These are phyloP conservation scores for Wickerhamomyces subpelliculosus DNA, from an alignment of 805 yeast genomes.

Conservation along the genomic window DNA sequence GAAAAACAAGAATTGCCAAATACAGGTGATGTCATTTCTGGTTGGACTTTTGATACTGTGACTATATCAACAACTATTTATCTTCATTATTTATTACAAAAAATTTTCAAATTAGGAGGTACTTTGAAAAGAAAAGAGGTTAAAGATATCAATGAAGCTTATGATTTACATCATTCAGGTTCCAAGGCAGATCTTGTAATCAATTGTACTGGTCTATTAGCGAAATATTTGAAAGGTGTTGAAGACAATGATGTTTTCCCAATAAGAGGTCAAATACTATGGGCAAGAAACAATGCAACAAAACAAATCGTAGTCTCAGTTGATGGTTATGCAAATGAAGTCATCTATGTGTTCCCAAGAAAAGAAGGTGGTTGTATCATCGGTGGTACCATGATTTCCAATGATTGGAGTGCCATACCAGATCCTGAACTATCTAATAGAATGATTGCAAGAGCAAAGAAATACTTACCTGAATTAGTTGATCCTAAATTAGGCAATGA, in stretches of 20 bases:
- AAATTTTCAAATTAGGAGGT: slow-evolving; percentile 41
- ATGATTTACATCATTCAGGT: slow-evolving; percentile 31
- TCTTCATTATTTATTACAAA: slow-evolving; percentile 42
- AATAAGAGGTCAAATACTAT: slow-evolving; percentile 54
- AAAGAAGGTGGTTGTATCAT: slow-evolving; percentile 67
- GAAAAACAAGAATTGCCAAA: slow-evolving; percentile 25
- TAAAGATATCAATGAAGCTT: slow-evolving; percentile 42
- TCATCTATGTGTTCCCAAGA: slow-evolving; percentile 58
- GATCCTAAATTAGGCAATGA: slow-evolving; percentile 25
- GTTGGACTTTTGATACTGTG: slow-evolving; percentile 44
- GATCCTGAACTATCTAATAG: slow-evolving; percentile 42
- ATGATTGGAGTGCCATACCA: slow-evolving; percentile 26
- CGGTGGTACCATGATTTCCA: slow-evolving; percentile 41
- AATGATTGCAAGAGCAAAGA: slow-evolving; percentile 25
- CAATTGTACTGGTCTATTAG: slow-evolving; percentile 51
- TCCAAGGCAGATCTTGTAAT: slow-evolving; percentile 41
- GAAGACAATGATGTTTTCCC: slow-evolving; percentile 39
- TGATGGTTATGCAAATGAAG: slow-evolving; percentile 32
- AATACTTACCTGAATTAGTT: slow-evolving; percentile 24
- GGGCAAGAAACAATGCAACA: slow-evolving; percentile 23
- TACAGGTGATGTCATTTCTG: slow-evolving; percentile 29
- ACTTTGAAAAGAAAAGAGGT: slow-evolving; percentile 35
- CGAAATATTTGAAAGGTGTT: slow-evolving; percentile 38
- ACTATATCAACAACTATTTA: slow-evolving; percentile 56
- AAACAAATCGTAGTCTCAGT: slow-evolving; percentile 27